These are phyloP conservation scores for Brettanomyces nanus DNA, from an alignment of 805 yeast genomes.

Conservation along the genomic window DNA sequence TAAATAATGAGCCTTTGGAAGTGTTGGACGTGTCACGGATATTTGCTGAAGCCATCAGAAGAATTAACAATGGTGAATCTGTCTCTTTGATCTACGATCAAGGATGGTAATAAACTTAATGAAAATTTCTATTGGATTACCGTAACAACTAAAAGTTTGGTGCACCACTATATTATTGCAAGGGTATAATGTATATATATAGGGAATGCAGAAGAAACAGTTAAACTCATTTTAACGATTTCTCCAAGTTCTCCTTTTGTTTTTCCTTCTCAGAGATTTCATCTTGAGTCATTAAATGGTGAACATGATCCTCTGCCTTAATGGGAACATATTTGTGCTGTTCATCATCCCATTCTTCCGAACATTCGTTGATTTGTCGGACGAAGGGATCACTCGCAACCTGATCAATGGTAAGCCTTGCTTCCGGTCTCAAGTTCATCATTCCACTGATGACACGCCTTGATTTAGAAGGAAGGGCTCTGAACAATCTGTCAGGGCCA, in stretches of 20 bases:
- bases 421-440: constrained; percentile 51
- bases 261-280: constrained; percentile 39
- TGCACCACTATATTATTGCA: too few species aligned
- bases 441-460: constrained; percentile 54
- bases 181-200: too few species aligned
- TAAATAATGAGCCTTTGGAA: constrained; percentile 43
- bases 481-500: constrained; percentile 69
- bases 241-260: constrained; percentile 17
- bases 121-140: too few species aligned
- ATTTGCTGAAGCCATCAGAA: constrained; percentile 89
- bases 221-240: constrained; percentile 2
- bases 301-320: constrained; percentile 40
- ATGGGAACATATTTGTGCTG: constrained; percentile 13
- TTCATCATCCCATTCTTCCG: constrained; percentile 18
- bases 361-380: constrained; percentile 48
- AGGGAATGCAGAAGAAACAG: too few species aligned
- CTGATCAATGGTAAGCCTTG: constrained; percentile 52
- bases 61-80: constrained; percentile 96
- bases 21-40: constrained; percentile 83
- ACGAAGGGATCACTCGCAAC: constrained; percentile 54
- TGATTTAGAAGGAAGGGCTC: constrained; percentile 62
- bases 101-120: constrained; percentile 50
- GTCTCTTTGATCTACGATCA: constrained; percentile 91
- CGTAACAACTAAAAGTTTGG: too few species aligned
- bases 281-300: constrained; percentile 63